Base-by-base conservation (phyloP, 805 yeast species). In the Lipomyces yamanashiensis region DNA sequence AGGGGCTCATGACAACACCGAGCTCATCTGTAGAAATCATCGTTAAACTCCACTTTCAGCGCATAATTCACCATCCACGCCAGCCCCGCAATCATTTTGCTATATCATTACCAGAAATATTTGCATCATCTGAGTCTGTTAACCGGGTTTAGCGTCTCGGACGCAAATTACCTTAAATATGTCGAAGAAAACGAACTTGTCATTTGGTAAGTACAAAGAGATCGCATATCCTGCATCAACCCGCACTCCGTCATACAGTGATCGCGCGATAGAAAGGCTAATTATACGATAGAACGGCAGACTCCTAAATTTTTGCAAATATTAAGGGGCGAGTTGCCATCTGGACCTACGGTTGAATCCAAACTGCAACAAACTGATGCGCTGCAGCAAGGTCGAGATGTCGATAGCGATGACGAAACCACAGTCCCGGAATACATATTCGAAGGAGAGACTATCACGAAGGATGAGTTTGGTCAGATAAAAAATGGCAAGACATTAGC, bases 281-380 rank as follows among this genome's bases (percentile, higher is more conserved):
- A 34, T 23, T 12, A 7, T 17, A 12, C 4, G 17, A 23, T 12
- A 62, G 66, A 58, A 28, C 48, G 54, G 12, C 60, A 33, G n/a
- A 63, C 65, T 6, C 68, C 68, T 1, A 47, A 63, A 23, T 64
- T 64, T 40, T 56, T 64, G 28, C 66, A 51, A 37, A 40, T 62
- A 8, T 48, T 64, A 21, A 62, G 57, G 2, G 68, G 66, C n/a
- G 63, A 55, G 44, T 17, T 62, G 13, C 66, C 66, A 12, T 48
- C 59, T 15, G 61, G 55, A 13, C 63, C 66, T 13, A 47, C 66
- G n/a, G 53, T 59, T 4, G 49, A 56, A 21, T 39, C 56, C 12
- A 64, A 62, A 37, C 37, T 49, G n/a, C 34, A 37, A 12, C 34
- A 54, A 8, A 6, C 7, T 5, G 52, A 19, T 7, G 12, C 34